Base-by-base conservation (phyloP, 2,329 filamentous ascomycete genomes). In the Exophiala alcalophila region DNA sequence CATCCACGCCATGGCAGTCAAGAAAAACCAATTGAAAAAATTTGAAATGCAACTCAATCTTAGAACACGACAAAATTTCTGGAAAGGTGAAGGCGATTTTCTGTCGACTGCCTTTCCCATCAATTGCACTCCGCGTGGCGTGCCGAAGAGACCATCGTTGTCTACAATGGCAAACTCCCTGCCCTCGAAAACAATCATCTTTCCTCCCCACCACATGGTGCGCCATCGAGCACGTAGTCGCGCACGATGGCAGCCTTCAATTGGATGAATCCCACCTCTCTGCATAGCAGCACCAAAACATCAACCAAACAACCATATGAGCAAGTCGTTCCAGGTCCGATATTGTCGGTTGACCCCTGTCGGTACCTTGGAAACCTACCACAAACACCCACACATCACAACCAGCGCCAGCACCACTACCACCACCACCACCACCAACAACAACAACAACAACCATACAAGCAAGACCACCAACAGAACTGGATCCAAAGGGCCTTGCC, bases 161-260 rank as follows among this genome's bases (percentile, higher is more conserved):
- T n/a, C n/a, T n/a, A n/a, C n/a, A n/a, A n/a, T n/a, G n/a, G n/a
- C n/a, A n/a, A n/a, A n/a, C n/a, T n/a, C n/a, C n/a, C n/a, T n/a
- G n/a, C n/a, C 5, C 8, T 18, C n/a, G 15, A 19, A 9, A 25
- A 39, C 11, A 9, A 34, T 18, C 30, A 16, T 7, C 6, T 25
- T 15, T 10, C 12, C 12, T 16, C 5, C 27, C 18, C 26, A 35
- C 31, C 30, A 36, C 32, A 40, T 35, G 31, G 42, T 49, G 15
- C 46, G 46, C 46, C 46, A 49, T 44, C 46, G 46, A 37, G 46
- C 46, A 38, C 46, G 46, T 21, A 40, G 43, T 18, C 46, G 46
- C 46, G 27, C 27, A 34, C 24, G 19, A 35, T 49, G 46, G 46
- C 46, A 8, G 14, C 26, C 30, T 36, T 23, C 23, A 30, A 30